Evolutionary conservation across 768 basidiomycete species (phyloP).

Genomic region (Phaffia australis): DNA sequence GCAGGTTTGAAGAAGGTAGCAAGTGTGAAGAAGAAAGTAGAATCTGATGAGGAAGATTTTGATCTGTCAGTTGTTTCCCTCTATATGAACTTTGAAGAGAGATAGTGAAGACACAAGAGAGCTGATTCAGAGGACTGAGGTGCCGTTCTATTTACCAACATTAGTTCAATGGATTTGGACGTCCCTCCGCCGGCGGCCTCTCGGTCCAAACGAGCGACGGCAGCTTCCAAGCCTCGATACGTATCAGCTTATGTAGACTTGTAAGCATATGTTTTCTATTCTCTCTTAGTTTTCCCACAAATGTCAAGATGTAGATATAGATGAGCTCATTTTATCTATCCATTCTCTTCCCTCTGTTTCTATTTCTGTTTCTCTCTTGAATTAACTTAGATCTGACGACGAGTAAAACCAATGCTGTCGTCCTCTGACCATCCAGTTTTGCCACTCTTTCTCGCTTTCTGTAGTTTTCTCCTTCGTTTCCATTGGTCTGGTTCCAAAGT

Average conservation of each 20-base stretch:
- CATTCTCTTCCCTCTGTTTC: background rate
- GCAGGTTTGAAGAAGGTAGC: slow-evolving; percentile 35
- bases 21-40: slow-evolving; percentile 12
- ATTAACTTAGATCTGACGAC: background rate
- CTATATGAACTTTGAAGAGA: slow-evolving; percentile 18
- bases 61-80: background rate
- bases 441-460: background rate
- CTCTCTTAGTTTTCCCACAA: background rate
- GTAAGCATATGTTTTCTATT: background rate
- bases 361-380: background rate
- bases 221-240: slow-evolving; percentile 15
- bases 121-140: slow-evolving; percentile 31
- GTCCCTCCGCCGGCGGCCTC: slow-evolving; percentile 28
- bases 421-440: background rate
- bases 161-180: slow-evolving; percentile 14
- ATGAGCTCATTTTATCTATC: background rate
- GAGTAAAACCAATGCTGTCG: background rate
- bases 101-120: slow-evolving; percentile 41
- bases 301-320: background rate
- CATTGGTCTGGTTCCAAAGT: background rate
- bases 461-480: background rate
- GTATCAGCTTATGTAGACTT: slow-evolving; percentile 30
- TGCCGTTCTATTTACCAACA: background rate
- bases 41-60: slow-evolving; percentile 5
- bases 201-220: slow-evolving; percentile 32